Evolutionary conservation across 2,329 filamentous ascomycete species (phyloP), one percentile per base, ranked within the genome.

Genomic region (Penicillium brevicompactum): DNA sequence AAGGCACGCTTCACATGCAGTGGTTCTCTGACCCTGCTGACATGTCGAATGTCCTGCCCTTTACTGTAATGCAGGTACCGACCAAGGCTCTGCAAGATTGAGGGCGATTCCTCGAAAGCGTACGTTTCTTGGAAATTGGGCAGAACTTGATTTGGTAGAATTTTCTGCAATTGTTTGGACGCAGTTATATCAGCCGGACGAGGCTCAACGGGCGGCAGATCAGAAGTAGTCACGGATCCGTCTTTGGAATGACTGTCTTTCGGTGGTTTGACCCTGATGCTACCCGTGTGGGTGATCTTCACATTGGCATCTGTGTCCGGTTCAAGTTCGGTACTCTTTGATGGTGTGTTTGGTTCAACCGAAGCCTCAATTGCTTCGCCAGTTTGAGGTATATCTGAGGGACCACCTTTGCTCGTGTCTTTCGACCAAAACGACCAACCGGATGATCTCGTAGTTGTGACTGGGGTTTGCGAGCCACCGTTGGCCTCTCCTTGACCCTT

Each of bases 1-100:
- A 99, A 82, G 11, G 94, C 94, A 62, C 89, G 94, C 67, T 86
- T 91, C 45, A 97, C 86, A 61, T 84, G 88, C 1, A 86, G 89
- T 0, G 85, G 80, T 7, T 89, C 84, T 43, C 86, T 86, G 6
- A 85, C 76, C 31, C 91, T 82, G 62, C 86, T 88, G 5, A 97
- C 85, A 70, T 97, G 90, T 47, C 84, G 87, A 14, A 81, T 81
- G 3, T 71, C 83, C 76, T 49, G 82, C 70, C 64, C 89, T 79
- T 74, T 91, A 80, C 60, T 68, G 55, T 76, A 76, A 55, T 76
- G 73, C 16, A 80, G 62, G 22, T 78, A 58, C 65, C 80, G 66
- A 66, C 74, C 71, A 44, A 81, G 67, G 30, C 76, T 75, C 58
- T 87, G 84, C n/a, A 91, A 68, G 14, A 92, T 83, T 5, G 88